These are phyloP conservation scores for Capsicum baccatum DNA, from an alignment of 257 asterid genomes.

Conservation along the genomic window DNA sequence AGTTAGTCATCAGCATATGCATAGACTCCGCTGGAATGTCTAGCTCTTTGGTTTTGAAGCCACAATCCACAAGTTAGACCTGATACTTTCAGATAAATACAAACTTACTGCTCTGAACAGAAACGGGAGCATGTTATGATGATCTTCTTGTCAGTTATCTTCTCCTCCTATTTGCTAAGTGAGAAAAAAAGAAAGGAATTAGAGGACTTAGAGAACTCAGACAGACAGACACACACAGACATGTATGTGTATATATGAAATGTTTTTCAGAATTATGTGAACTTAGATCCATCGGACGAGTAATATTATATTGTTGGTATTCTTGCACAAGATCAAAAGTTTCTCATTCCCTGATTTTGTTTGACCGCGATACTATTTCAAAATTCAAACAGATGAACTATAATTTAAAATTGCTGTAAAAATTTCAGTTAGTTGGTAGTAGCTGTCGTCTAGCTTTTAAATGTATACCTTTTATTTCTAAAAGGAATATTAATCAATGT, in stretches of 20 bases:
- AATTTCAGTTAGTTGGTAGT: neutral
- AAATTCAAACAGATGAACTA: neutral
- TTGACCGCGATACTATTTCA: neutral
- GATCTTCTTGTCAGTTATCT: neutral
- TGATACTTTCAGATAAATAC: neutral
- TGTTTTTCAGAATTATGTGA: neutral
- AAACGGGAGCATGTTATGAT: constrained; percentile 16
- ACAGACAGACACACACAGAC: too few relatives aligned
- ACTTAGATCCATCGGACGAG: neutral
- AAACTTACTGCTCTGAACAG: constrained; percentile 5
- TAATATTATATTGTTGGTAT: neutral
- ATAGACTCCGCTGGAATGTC: neutral
- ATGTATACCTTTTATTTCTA: neutral
- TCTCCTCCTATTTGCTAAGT: neutral
- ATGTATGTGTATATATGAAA: too few relatives aligned
- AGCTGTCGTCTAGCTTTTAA: neutral
- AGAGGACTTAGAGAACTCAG: neutral
- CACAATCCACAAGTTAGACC: neutral
- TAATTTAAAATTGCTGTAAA: neutral
- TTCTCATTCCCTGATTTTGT: neutral
- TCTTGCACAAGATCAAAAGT: neutral
- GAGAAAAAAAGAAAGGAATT: neutral
- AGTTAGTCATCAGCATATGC: neutral
- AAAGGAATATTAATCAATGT: neutral
- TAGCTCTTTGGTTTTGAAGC: neutral